phyloP scores from a whole-genome alignment of 768 basidiomycete species.

The Sarcomyxa edulis region DNA sequence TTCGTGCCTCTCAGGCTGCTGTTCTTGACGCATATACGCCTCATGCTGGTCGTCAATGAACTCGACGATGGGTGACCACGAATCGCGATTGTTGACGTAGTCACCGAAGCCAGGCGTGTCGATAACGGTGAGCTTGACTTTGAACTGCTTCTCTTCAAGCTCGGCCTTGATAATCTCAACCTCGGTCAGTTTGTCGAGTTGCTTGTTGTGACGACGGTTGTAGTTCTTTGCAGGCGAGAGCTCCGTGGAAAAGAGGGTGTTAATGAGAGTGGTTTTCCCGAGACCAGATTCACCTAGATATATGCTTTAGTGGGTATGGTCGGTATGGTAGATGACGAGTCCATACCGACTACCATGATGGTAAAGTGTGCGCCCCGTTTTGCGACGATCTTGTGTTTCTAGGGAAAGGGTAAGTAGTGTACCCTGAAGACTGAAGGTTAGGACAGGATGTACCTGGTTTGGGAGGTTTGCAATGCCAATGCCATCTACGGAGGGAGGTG shows the following conservation, averaged over 20 bases:
- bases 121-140: constrained; percentile 98
- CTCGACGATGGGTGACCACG: constrained; percentile 97
- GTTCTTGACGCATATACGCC: constrained; percentile 96
- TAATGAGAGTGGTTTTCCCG: constrained; percentile 96
- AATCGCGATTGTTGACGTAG: constrained; percentile 99
- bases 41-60: constrained; percentile 97
- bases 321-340: constrained; percentile 22
- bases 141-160: constrained; percentile 98
- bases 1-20: constrained; percentile 92
- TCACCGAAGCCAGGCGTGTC: constrained; percentile 99
- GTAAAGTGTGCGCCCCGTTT: constrained; percentile 98
- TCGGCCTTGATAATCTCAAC: constrained; percentile 99
- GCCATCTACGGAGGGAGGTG: constrained; percentile 55
- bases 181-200: constrained; percentile 97
- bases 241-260: constrained; percentile 98
- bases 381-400: constrained; percentile 99
- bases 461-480: constrained; percentile 96
- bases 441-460: constrained; percentile 67
- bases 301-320: background rate
- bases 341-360: constrained; percentile 98
- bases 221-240: constrained; percentile 91
- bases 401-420: constrained; percentile 18
- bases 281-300: constrained; percentile 87
- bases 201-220: constrained; percentile 82
- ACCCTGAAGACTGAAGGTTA: background rate